Evolutionary conservation across 768 basidiomycete species (phyloP).

Genomic region (Pleurotus citrinopileatus): DNA sequence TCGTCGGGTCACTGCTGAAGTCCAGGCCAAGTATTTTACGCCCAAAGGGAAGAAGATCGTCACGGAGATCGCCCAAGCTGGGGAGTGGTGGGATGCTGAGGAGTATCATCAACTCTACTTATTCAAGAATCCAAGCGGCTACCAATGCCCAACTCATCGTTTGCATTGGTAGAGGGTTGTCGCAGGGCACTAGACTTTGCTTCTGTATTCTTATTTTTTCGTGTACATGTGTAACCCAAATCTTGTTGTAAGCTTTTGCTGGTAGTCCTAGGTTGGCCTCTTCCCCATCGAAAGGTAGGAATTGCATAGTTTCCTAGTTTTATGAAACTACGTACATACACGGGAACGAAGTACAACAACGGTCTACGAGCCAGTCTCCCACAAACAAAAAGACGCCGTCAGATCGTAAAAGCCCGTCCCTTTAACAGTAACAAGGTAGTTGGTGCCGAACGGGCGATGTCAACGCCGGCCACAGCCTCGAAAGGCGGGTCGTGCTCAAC

Average conservation of each 20-base stretch:
- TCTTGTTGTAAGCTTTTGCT: not conserved
- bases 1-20: conserved; percentile 72
- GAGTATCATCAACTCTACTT: conserved; percentile 83
- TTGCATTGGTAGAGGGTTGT: conserved; percentile 67
- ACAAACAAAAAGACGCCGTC: conserved; percentile 42
- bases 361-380: conserved; percentile 4
- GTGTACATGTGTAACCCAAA: not conserved
- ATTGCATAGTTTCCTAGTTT: too few relatives aligned
- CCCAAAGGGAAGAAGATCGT: conserved; percentile 72
- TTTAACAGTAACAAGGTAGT: conserved; percentile 55
- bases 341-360: not conserved
- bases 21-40: conserved; percentile 81
- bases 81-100: conserved; percentile 81
- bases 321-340: not conserved
- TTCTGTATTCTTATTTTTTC: not conserved
- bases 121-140: conserved; percentile 83
- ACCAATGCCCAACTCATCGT: conserved; percentile 88
- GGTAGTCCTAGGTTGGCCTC: too few relatives aligned
- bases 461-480: conserved; percentile 42
- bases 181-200: not conserved
- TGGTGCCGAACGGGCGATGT: conserved; percentile 67
- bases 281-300: too few relatives aligned
- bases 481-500: conserved; percentile 46
- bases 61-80: conserved; percentile 68
- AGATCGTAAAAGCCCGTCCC: conserved; percentile 56